Percentiles rank a stretch among this genome's conserved stretches.
These are phyloP conservation scores for Tulasnella sp. DNA, from an alignment of 768 basidiomycete species.

Conservation along the genomic window DNA sequence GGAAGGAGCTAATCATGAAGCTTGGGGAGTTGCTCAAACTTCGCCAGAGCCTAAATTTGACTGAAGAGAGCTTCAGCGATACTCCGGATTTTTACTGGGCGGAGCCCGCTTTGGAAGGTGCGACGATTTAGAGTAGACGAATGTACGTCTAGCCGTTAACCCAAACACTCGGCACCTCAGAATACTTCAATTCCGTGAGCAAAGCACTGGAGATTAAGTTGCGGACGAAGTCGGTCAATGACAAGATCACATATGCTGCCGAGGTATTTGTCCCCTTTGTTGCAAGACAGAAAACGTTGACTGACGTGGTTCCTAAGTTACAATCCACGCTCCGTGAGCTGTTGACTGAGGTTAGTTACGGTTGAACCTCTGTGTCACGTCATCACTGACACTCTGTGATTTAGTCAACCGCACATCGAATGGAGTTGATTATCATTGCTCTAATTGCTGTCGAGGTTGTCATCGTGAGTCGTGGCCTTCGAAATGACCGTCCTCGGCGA, in stretches of 20 bases:
- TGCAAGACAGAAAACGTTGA: background rate
- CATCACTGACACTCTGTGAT: conserved; percentile 16
- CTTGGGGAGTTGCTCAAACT: conserved; percentile 87
- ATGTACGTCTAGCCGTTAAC: background rate
- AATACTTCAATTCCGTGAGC: conserved; percentile 77
- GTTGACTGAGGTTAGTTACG: conserved; percentile 60
- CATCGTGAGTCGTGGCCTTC: conserved; percentile 46
- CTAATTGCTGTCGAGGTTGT: conserved; percentile 94
- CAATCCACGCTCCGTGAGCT: conserved; percentile 86
- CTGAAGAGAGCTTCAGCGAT: conserved; percentile 80
- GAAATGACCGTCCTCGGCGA: background rate
- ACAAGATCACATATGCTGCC: conserved; percentile 86
- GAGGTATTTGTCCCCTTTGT: conserved; percentile 43
- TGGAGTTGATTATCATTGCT: conserved; percentile 92
- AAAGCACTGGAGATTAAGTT: conserved; percentile 79
- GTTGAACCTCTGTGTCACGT: conserved; percentile 3
- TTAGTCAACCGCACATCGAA: conserved; percentile 79
- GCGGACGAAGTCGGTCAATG: conserved; percentile 74
- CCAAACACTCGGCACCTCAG: conserved; percentile 33
- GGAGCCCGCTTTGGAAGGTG: conserved; percentile 82
- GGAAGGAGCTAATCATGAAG: conserved; percentile 82
- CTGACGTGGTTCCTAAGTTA: conserved; percentile 37
- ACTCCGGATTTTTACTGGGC: conserved; percentile 92
- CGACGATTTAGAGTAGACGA: conserved; percentile 24
- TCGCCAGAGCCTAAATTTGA: conserved; percentile 85